Evolutionary conservation across 192 early-diverging fungal species (phyloP), one percentile per base, ranked within the genome.

Genomic region (Podila clonocystis): DNA sequence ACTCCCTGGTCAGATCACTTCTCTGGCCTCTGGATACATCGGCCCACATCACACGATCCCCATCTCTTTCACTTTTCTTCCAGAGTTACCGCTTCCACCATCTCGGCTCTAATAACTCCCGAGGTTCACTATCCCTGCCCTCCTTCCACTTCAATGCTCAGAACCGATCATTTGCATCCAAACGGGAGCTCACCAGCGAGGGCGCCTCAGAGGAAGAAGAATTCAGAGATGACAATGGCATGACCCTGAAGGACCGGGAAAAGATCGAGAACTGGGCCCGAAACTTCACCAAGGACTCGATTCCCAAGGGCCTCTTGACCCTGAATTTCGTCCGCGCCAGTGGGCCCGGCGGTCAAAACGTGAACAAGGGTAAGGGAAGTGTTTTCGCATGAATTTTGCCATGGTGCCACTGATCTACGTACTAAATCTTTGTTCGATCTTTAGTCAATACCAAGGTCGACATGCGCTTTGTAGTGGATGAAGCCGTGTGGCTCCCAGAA

Each of bases 321-420:
- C 64, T 89, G 19, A 83, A 85, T 15, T 94, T 92, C 79, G 85
- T 88, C 41, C 87, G 94, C 67, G 91, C 91, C 74, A 89, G 94
- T 74, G 96, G 95, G 6, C 94, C 96, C 13, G 96, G 96, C 29
- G 96, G 96, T 24, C 95, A 97, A 73, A 96, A 97, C 74, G 96
- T 97, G 34, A 97, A 97, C 87, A 97, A 97, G 89, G 89, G 92
- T 91, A 82, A 50, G 52, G 55, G 12, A 9, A n/a, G n/a, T 22
- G 20, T 24, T 55, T 55, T 36, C 34, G 9, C 34, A 5, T 50
- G 15, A 20, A 50, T 12, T n/a, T n/a, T n/a, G n/a, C n/a, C n/a
- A n/a, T n/a, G n/a, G n/a, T n/a, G n/a, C n/a, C n/a, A n/a, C n/a
- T n/a, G n/a, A n/a, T n/a, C n/a, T n/a, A n/a, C n/a, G n/a, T 50